Percentiles rank a stretch among this genome's conserved stretches.
These are phyloP conservation scores for Tricladium varicosporioides DNA, from an alignment of 2,329 filamentous ascomycete species.

Conservation along the genomic window DNA sequence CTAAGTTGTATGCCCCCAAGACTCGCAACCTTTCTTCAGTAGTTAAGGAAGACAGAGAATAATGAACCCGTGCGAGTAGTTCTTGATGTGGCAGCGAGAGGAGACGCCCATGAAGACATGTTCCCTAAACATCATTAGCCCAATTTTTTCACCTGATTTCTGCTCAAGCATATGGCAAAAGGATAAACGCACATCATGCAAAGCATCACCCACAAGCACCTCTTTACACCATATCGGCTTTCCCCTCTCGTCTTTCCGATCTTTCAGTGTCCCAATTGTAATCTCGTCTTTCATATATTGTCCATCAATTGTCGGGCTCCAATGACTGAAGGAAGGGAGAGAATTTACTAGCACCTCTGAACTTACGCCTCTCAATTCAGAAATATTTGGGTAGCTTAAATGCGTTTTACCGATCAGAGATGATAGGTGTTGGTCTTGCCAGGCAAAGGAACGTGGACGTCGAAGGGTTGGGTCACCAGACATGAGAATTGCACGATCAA, in stretches of 20 bases:
- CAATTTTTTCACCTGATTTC: too few species aligned
- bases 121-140: slow-evolving; percentile 9
- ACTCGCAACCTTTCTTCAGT: not conserved
- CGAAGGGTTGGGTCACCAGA: slow-evolving; percentile 22
- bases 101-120: slow-evolving; percentile 15
- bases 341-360: slow-evolving; percentile 6
- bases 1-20: slow-evolving; percentile 9
- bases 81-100: slow-evolving; percentile 8
- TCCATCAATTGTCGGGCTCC: slow-evolving; percentile 18
- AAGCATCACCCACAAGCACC: slow-evolving; percentile 16
- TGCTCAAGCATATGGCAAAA: too few species aligned
- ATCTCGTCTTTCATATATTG: slow-evolving; percentile 11
- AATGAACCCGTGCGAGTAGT: slow-evolving; percentile 8
- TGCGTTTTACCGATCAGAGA: not conserved
- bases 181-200: slow-evolving; percentile 15
- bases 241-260: not conserved
- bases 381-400: not conserved
- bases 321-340: slow-evolving; percentile 17
- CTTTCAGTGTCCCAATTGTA: slow-evolving; percentile 8
- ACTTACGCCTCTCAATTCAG: slow-evolving; percentile 1
- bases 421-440: slow-evolving; percentile 14
- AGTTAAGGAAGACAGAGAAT: slow-evolving; percentile 1
- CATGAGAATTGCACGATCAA: slow-evolving; percentile 19
- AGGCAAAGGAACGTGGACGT: slow-evolving; percentile 9
- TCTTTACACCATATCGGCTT: slow-evolving; percentile 18